A percentile compares a stretch with the other conserved stretches of the same genome.
Evolutionary conservation across 2,329 filamentous ascomycete genomes (phyloP).

Genomic region (Curvularia sp.): DNA sequence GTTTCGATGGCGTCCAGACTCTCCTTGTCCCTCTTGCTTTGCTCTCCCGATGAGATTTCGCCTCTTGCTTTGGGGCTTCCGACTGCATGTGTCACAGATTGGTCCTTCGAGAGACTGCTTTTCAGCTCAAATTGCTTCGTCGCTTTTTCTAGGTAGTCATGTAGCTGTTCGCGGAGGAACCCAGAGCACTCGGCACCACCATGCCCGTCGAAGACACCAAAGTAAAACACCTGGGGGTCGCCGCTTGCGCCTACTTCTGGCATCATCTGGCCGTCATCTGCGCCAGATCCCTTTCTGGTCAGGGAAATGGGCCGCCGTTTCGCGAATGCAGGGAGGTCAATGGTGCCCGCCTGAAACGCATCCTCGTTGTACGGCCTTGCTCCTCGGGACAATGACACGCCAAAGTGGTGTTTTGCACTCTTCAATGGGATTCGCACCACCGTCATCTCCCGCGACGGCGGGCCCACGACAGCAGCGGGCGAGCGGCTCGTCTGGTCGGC

Average conservation of each 20-base stretch:
- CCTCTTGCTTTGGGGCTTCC: conserved; percentile 33
- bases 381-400: conserved; percentile 78
- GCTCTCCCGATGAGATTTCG: conserved; percentile 27
- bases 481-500: conserved; percentile 47
- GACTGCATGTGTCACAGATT: conserved; percentile 30
- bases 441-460: conserved; percentile 72
- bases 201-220: conserved; percentile 95
- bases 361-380: conserved; percentile 92
- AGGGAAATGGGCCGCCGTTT: conserved; percentile 75
- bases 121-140: conserved; percentile 77
- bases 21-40: conserved; percentile 45
- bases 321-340: conserved; percentile 91
- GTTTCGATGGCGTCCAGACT: conserved; percentile 57
- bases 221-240: conserved; percentile 97
- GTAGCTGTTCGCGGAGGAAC: conserved; percentile 83
- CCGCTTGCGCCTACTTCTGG: conserved; percentile 79
- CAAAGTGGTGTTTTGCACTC: conserved; percentile 96
- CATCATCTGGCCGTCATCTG: conserved; percentile 62
- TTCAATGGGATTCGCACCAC: conserved; percentile 93
- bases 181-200: conserved; percentile 87
- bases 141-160: conserved; percentile 86
- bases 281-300: conserved; percentile 49
- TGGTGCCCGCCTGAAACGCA: conserved; percentile 89
- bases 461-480: conserved; percentile 48
- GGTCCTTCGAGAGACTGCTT: conserved; percentile 67